These are phyloP conservation scores for Aegilops sharonensis DNA, from an alignment of 176 grass and related monocot genomes.

Conservation along the genomic window DNA sequence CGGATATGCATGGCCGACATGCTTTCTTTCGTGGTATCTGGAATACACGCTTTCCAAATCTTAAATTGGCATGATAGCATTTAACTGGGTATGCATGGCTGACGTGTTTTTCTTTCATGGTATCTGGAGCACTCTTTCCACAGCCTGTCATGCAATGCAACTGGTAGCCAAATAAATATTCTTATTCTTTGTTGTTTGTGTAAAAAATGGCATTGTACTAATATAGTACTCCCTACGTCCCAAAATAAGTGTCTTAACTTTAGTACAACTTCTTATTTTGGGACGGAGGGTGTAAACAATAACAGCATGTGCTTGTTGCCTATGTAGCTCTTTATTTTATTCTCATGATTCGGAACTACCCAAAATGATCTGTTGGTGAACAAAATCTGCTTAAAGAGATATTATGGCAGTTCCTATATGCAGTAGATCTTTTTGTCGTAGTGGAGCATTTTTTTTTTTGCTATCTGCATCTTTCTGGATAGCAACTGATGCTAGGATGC, in stretches of 20 bases:
- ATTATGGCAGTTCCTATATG: constrained; percentile 12
- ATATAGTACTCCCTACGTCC: too few species aligned
- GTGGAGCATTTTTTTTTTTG: constrained; percentile 43
- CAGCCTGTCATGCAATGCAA: not conserved
- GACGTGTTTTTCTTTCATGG: not conserved
- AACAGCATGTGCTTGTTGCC: not conserved
- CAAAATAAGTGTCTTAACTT: too few species aligned
- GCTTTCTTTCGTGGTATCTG: not conserved
- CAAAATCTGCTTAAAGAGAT: constrained; percentile 15
- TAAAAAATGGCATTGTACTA: too few species aligned
- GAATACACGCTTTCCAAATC: not conserved
- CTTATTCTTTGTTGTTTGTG: not conserved
- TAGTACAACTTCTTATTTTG: too few species aligned
- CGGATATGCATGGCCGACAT: not conserved
- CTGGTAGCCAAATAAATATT: not conserved
- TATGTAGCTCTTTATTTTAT: not conserved
- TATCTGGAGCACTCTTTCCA: not conserved
- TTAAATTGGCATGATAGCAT: not conserved
- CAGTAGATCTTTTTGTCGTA: constrained; percentile 26
- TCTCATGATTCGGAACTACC: constrained; percentile 3
- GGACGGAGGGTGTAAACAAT: not conserved
- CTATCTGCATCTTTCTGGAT: constrained; percentile 24
- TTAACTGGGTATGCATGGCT: not conserved
- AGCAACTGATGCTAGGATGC: constrained; percentile 33
- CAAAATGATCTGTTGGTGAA: not conserved